Evolutionary conservation across 1,284 basidiomycete species (phyloP).

Genomic region (Moniliophthora roreri): DNA sequence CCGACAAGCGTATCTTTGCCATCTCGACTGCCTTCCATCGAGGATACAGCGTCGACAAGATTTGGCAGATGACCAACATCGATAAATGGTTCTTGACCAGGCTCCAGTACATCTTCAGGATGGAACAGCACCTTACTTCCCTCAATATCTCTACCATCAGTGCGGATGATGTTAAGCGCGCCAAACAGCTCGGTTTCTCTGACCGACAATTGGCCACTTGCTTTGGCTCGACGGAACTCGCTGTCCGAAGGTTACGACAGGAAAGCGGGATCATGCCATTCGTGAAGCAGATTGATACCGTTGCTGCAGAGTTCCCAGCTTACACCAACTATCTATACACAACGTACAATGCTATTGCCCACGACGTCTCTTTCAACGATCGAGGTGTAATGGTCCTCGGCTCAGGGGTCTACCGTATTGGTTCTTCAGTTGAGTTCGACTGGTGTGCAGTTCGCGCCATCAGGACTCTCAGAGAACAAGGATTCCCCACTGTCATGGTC

Average conservation of each 20-base stretch:
- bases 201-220: constrained; percentile 86
- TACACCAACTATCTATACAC: constrained; percentile 99
- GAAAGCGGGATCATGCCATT: constrained; percentile 86
- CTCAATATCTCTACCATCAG: constrained; percentile 73
- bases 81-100: constrained; percentile 98
- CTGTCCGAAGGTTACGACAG: constrained; percentile 83
- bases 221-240: constrained; percentile 86
- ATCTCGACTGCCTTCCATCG: constrained; percentile 86
- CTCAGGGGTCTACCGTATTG: constrained; percentile 98
- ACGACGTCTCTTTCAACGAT: constrained; percentile 89
- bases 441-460: constrained; percentile 99
- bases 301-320: constrained; percentile 98
- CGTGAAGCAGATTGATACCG: constrained; percentile 99
- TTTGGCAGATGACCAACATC: constrained; percentile 97
- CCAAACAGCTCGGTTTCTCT: constrained; percentile 96
- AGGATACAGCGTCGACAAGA: constrained; percentile 93
- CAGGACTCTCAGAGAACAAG: constrained; percentile 90
- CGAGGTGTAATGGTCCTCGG: constrained; percentile 96
- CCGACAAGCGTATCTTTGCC: constrained; percentile 91
- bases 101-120: constrained; percentile 79
- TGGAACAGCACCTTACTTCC: constrained; percentile 67
- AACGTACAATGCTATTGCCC: constrained; percentile 93
- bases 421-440: constrained; percentile 98
- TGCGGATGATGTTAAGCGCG: constrained; percentile 69
- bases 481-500: constrained; percentile 98